A percentile compares a stretch with the other conserved stretches of the same genome.
These are phyloP conservation scores for Tricholoma terreum DNA, from an alignment of 768 basidiomycete species.

Conservation along the genomic window DNA sequence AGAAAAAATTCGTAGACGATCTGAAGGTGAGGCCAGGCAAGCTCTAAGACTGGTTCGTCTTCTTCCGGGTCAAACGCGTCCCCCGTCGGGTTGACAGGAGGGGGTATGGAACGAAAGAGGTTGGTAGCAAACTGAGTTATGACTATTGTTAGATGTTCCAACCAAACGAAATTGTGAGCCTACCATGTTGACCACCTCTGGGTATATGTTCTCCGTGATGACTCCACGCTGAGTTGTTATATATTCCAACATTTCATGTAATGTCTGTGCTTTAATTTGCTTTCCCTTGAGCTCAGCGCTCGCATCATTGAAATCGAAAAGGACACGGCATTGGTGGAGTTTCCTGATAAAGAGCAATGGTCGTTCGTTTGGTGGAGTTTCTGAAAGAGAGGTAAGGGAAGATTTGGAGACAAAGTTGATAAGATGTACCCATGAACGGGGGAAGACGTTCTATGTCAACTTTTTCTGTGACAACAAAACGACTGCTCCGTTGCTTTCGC, in stretches of 20 bases:
- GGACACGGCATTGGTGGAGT: constrained; percentile 90
- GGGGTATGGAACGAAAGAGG: constrained; percentile 99
- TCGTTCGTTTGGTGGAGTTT: constrained; percentile 85
- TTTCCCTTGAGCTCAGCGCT: constrained; percentile 95
- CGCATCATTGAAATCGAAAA: constrained; percentile 99
- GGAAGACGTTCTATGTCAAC: constrained; percentile 95
- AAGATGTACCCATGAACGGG: constrained; percentile 69
- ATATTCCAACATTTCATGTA: constrained; percentile 99
- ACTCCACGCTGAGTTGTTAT: constrained; percentile 96
- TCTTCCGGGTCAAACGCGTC: constrained; percentile 99
- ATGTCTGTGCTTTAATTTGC: constrained; percentile 96
- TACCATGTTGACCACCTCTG: constrained; percentile 98
- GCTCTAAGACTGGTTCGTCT: constrained; percentile 97
- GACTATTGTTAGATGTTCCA: constrained; percentile 2
- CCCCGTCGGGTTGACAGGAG: constrained; percentile 96
- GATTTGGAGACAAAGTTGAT: background rate
- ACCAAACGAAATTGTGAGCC: constrained; percentile 24
- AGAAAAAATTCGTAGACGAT: constrained; percentile 99
- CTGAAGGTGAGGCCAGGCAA: constrained; percentile 99
- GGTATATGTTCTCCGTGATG: constrained; percentile 96
- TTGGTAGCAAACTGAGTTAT: constrained; percentile 85
- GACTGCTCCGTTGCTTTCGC: constrained; percentile 94
- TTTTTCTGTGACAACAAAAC: constrained; percentile 94
- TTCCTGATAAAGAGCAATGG: constrained; percentile 92
- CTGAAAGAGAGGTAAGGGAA: constrained; percentile 39